Percentiles rank a stretch among this genome's conserved stretches.
Evolutionary conservation across 345 rosid species (phyloP).

Genomic region (Brassica rapa): DNA sequence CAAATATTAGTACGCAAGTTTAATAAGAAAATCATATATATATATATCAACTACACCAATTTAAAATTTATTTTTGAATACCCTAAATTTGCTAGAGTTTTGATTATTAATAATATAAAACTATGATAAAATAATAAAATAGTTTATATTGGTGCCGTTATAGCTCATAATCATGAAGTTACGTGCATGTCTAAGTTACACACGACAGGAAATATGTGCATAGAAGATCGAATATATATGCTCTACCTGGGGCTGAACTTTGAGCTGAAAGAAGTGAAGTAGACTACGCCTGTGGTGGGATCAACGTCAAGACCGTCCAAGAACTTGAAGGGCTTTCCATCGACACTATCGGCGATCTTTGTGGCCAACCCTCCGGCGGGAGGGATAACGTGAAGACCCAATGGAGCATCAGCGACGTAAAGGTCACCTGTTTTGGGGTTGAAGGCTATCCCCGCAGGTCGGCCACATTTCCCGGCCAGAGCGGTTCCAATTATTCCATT

Average conservation of each 20-base stretch:
- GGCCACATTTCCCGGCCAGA: slow-evolving; percentile 39
- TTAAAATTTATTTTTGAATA: not conserved
- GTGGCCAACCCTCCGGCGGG: slow-evolving; percentile 50
- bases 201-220: not conserved
- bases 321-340: slow-evolving; percentile 40
- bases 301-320: slow-evolving; percentile 50
- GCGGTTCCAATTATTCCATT: slow-evolving; percentile 38
- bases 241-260: slow-evolving; percentile 23
- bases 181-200: not conserved
- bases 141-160: not conserved
- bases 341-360: slow-evolving; percentile 35
- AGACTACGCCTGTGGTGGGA: slow-evolving; percentile 39
- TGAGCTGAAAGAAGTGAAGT: slow-evolving; percentile 51
- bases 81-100: not conserved
- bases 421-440: slow-evolving; percentile 40
- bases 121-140: not conserved
- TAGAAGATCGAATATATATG: not conserved
- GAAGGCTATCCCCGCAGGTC: slow-evolving; percentile 50
- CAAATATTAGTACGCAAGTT: not conserved
- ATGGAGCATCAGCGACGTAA: slow-evolving; percentile 53
- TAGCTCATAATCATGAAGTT: not conserved
- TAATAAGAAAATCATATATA: not conserved
- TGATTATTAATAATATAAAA: not conserved
- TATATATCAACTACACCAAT: no score
- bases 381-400: slow-evolving; percentile 46